Conservation (phyloP, 352 stramenopile genomes). For the Stramenopiles sp. region DNA sequence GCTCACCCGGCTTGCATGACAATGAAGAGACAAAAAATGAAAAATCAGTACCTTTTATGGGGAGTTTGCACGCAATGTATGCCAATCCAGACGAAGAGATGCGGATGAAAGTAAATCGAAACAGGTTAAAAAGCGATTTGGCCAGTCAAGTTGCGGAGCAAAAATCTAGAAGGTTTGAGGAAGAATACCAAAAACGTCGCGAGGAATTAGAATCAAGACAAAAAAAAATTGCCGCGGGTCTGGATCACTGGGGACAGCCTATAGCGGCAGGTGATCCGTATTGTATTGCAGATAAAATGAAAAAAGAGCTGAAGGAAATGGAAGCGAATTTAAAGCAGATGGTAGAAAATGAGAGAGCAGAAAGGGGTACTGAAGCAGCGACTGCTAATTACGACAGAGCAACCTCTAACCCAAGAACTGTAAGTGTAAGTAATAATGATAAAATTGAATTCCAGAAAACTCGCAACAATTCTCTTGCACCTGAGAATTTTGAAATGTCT, state of each 20-base stretch:
- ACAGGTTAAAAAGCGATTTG: not conserved
- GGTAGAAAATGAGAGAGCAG: not conserved
- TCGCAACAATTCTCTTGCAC: too few species aligned
- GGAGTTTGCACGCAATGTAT: not conserved
- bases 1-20: not conserved
- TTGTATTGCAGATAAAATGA: not conserved
- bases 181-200: not conserved
- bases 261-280: not conserved
- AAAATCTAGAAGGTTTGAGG: not conserved
- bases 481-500: not conserved
- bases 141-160: not conserved
- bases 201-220: not conserved
- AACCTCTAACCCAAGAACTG: too few species aligned
- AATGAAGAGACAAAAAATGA: not conserved
- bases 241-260: not conserved
- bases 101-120: not conserved
- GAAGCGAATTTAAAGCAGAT: not conserved
- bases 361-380: not conserved
- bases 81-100: not conserved
- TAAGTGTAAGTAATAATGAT: too few species aligned
- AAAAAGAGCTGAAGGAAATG: not conserved
- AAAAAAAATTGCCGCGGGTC: not conserved
- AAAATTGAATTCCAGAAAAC: too few species aligned
- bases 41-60: not conserved
- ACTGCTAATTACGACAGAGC: too few species aligned